Percentiles rank a stretch among this genome's conserved stretches.
Evolutionary conservation across 257 asterid genomes (phyloP).

Genomic region (Primulina huaijiensis): DNA sequence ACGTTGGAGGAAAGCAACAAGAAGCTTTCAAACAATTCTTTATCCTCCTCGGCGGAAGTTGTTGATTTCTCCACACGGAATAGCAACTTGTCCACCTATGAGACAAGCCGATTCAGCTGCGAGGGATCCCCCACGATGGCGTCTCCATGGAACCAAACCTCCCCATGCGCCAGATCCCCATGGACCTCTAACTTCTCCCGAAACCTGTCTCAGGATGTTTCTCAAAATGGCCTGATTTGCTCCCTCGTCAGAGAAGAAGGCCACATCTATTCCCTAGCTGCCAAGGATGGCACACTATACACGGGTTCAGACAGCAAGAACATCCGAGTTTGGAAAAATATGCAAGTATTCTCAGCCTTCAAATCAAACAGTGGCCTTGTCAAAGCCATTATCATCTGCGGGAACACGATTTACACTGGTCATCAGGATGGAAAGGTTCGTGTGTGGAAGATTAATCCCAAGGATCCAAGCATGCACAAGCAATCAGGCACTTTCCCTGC

Average conservation of each 20-base stretch:
- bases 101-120: conserved; percentile 36
- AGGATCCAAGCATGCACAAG: conserved; percentile 25
- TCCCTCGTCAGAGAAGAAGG: conserved; percentile 53
- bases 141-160: conserved; percentile 57
- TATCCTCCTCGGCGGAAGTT: conserved; percentile 29
- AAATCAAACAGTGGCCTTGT: conserved; percentile 57
- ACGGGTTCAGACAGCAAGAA: conserved; percentile 66
- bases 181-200: conserved; percentile 30
- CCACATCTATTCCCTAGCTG: conserved; percentile 55
- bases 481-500: conserved; percentile 53
- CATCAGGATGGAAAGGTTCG: conserved; percentile 69
- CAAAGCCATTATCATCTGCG: conserved; percentile 51
- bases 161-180: conserved; percentile 31
- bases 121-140: conserved; percentile 51
- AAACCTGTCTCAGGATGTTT: conserved; percentile 20
- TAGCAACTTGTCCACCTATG: conserved; percentile 38
- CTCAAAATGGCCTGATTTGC: conserved; percentile 35
- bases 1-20: conserved; percentile 34
- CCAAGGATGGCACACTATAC: conserved; percentile 38
- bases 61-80: conserved; percentile 30
- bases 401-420: conserved; percentile 50
- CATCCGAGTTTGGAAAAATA: conserved; percentile 51
- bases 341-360: conserved; percentile 43
- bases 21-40: conserved; percentile 31
- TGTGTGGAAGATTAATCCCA: conserved; percentile 39